Percentiles rank a stretch among this genome's conserved stretches.
Evolutionary conservation across 1,139 yeast genomes (phyloP).

Genomic region (Nematodospora anomalae): DNA sequence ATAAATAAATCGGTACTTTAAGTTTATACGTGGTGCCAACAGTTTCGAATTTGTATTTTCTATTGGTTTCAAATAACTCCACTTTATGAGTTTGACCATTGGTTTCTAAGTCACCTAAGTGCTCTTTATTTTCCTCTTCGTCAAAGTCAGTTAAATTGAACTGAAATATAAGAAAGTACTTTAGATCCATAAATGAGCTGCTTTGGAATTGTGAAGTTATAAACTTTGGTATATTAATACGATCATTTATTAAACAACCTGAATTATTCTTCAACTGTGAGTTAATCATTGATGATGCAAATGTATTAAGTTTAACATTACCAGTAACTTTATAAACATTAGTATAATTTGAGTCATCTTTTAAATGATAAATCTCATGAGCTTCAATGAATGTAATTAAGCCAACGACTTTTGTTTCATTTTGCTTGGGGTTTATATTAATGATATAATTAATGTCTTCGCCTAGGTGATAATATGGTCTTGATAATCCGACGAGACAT

Average conservation of each 20-base stretch:
- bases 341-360: slow-evolving; percentile 17
- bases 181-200: slow-evolving; percentile 36
- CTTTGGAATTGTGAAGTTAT: slow-evolving; percentile 41
- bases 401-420: slow-evolving; percentile 33
- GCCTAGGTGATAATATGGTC: slow-evolving; percentile 49
- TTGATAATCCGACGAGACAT: slow-evolving; percentile 37
- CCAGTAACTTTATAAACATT: slow-evolving; percentile 43
- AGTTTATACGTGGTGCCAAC: slow-evolving; percentile 37
- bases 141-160: slow-evolving; percentile 35
- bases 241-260: slow-evolving; percentile 23
- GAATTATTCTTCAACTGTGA: slow-evolving; percentile 8
- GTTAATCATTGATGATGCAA: slow-evolving; percentile 31
- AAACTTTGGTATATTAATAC: slow-evolving; percentile 33
- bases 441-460: slow-evolving; percentile 47
- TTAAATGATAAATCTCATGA: slow-evolving; percentile 36
- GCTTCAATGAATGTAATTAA: slow-evolving; percentile 40
- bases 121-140: slow-evolving; percentile 7
- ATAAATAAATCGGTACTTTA: slow-evolving; percentile 30
- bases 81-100: slow-evolving; percentile 5
- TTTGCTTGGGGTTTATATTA: slow-evolving; percentile 22
- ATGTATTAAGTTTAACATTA: slow-evolving; percentile 34
- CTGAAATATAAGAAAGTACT: slow-evolving; percentile 39
- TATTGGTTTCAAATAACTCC: slow-evolving; percentile 9
- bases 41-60: slow-evolving; percentile 25
- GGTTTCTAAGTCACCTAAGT: slow-evolving; percentile 2